Percentiles rank a stretch among this genome's conserved stretches.
Evolutionary conservation across 106 monocot species (phyloP).

Genomic region (Acanthochlamys bracteata): DNA sequence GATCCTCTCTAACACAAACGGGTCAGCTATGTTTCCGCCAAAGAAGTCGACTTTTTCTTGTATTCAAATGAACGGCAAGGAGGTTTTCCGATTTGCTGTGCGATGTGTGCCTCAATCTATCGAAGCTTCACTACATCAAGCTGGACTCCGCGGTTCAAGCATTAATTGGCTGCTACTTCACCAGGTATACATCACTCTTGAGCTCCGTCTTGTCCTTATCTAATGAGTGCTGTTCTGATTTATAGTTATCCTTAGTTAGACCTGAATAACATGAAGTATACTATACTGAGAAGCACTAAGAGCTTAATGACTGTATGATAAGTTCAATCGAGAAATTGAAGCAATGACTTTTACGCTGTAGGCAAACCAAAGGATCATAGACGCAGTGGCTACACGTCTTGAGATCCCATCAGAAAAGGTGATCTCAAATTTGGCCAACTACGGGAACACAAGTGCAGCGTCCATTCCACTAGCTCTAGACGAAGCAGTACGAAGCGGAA

Average conservation of each 20-base stretch:
- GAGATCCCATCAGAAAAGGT: slow-evolving; percentile 75
- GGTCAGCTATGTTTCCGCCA: slow-evolving; percentile 47
- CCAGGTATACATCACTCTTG: too few relatives aligned
- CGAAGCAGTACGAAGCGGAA: slow-evolving; percentile 71
- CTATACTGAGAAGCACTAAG: too few relatives aligned
- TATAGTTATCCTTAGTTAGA: too few relatives aligned
- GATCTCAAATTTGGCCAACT: slow-evolving; percentile 89
- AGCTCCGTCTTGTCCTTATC: too few relatives aligned
- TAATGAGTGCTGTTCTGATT: too few relatives aligned
- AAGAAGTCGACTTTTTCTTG: slow-evolving; percentile 60
- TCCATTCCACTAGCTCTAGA: slow-evolving; percentile 91
- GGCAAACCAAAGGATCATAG: slow-evolving; percentile 89
- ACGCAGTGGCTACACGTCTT: slow-evolving; percentile 70
- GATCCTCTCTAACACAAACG: slow-evolving; percentile 35
- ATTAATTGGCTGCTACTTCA: neutral
- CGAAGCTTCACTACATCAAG: slow-evolving; percentile 54
- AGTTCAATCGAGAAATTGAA: neutral
- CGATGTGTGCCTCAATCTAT: slow-evolving; percentile 74
- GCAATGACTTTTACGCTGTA: slow-evolving; percentile 13
- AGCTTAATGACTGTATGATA: neutral
- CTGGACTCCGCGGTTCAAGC: slow-evolving; percentile 22
- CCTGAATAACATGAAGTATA: neutral
- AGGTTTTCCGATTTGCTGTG: slow-evolving; percentile 92
- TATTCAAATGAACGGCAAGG: slow-evolving; percentile 96
- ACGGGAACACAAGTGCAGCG: slow-evolving; percentile 93